A percentile compares a stretch with the other conserved stretches of the same genome.
phyloP scores from a whole-genome alignment of 768 basidiomycete genomes.

The Rhizopogon rudus region DNA sequence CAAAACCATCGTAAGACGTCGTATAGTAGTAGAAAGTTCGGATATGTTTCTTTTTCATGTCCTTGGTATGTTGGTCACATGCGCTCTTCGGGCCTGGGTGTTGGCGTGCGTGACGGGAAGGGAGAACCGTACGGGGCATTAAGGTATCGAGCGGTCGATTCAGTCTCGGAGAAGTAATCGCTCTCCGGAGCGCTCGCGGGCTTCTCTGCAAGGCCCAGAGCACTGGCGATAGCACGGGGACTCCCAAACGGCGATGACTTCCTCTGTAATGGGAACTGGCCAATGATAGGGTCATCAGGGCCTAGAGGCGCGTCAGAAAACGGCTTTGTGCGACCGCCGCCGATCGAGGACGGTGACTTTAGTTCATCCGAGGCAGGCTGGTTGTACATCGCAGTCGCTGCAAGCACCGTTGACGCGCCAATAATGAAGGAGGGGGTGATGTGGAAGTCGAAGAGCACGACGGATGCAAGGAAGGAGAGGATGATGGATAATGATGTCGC shows the following conservation, averaged over 20 bases:
- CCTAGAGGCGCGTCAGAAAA: conserved; percentile 42
- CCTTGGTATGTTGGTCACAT: conserved; percentile 16
- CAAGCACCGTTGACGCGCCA: conserved; percentile 80
- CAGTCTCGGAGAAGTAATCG: conserved; percentile 34
- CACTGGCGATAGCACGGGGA: conserved; percentile 44
- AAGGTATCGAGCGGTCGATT: conserved; percentile 41
- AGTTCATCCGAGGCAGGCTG: conserved; percentile 46
- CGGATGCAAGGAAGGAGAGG: conserved; percentile 90
- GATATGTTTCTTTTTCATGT: conserved; percentile 7
- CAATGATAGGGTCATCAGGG: conserved; percentile 53
- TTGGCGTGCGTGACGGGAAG: conserved; percentile 44
- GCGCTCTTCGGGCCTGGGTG: conserved; percentile 33
- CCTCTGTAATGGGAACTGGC: conserved; percentile 43
- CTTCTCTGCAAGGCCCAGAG: conserved; percentile 37
- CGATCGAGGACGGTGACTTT: conserved; percentile 21
- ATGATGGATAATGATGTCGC: conserved; percentile 94
- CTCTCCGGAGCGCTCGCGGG: conserved; percentile 20
- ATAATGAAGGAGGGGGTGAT: conserved; percentile 86
- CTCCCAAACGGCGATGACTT: conserved; percentile 47
- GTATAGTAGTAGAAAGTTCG: conserved; percentile 22
- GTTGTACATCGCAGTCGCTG: conserved; percentile 95
- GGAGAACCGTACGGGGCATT: conserved; percentile 47
- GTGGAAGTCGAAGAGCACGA: conserved; percentile 84
- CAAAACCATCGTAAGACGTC: conserved; percentile 28
- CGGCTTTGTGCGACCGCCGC: conserved; percentile 25